Base-by-base conservation (phyloP, 2,329 filamentous ascomycete genomes). In the Cryphonectria naterciae region DNA sequence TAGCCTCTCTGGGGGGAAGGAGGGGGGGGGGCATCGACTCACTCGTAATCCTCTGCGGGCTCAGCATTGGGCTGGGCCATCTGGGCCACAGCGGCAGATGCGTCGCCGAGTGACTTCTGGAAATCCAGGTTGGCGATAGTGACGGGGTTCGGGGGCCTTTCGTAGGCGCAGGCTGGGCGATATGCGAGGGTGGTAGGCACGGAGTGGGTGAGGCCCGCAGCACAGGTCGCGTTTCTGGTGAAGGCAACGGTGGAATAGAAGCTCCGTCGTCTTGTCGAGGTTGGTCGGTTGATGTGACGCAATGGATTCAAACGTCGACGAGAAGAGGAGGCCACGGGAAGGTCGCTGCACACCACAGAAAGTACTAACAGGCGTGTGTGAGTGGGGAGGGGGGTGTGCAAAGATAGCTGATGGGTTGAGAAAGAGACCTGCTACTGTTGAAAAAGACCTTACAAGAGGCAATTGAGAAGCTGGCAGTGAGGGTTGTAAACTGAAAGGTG, bases 21-120 rank as follows among this genome's bases (percentile, higher is more conserved):
- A 3, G 28, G 15, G 15, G 15, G 32, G 2, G 32, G 15, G 15
- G 13, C 41, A 52, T 54, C 39, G 61, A 85, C 88, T 79, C 85
- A 91, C 89, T 91, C 89, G 80, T 91, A 91, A 76, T 91, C 89
- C 80, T 90, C 88, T 77, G 83, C 85, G 75, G 85, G 84, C 82
- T 89, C 88, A 83, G 85, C 86, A 85, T 83, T 87, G 82, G 88
- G 88, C 87, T 89, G 88, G 87, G 88, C 88, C 89, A 91, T 91
- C 80, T 85, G 85, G 87, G 88, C 89, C 87, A 86, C 88, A 87
- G 87, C 89, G 85, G 85, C 85, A 83, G 87, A 85, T 84, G 87
- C 87, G 85, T 85, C 86, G 86, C 88, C 87, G 85, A 87, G 86
- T 76, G 85, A 80, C 79, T 85, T 86, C 83, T 89, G 86, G 81